Evolutionary conservation across 495 filamentous ascomycete species (phyloP).

Genomic region (Aspergillus diversus): DNA sequence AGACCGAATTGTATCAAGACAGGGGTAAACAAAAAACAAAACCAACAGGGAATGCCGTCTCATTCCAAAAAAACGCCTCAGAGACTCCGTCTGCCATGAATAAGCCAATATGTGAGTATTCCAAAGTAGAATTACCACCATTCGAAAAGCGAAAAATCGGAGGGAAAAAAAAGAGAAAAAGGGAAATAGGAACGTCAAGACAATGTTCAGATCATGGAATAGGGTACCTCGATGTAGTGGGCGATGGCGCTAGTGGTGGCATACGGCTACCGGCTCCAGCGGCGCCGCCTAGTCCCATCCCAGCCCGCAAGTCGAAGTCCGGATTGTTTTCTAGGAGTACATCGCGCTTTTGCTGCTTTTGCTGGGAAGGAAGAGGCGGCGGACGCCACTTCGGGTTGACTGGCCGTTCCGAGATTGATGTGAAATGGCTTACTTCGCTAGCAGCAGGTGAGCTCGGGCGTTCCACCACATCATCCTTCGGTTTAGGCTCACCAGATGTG

Average conservation of each 20-base stretch:
- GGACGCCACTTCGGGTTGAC: conserved; percentile 83
- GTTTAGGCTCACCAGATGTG: conserved; percentile 39
- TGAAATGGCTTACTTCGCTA: conserved; percentile 79
- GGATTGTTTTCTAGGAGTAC: conserved; percentile 70
- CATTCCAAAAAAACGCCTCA: too few species aligned
- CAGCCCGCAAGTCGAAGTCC: conserved; percentile 65
- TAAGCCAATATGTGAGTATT: too few species aligned
- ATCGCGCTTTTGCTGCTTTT: conserved; percentile 56
- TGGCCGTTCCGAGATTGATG: conserved; percentile 81
- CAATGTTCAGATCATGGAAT: conserved; percentile 30
- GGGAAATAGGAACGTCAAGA: conserved; percentile 7
- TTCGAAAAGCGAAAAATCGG: too few species aligned
- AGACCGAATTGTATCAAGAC: too few species aligned
- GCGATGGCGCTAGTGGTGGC: conserved; percentile 27
- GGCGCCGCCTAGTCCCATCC: conserved; percentile 27
- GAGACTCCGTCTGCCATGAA: too few species aligned
- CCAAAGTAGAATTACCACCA: too few species aligned
- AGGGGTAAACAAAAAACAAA: too few species aligned
- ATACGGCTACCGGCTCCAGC: conserved; percentile 33
- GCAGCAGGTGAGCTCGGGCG: conserved; percentile 74
- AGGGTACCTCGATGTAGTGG: conserved; percentile 32
- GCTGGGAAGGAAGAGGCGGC: conserved; percentile 43
- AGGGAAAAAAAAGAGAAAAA: not conserved
- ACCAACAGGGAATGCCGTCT: too few species aligned
- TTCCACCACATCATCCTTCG: conserved; percentile 62